phyloP scores from a whole-genome alignment of 2,329 filamentous ascomycete species.

The Microdochium paspali region DNA sequence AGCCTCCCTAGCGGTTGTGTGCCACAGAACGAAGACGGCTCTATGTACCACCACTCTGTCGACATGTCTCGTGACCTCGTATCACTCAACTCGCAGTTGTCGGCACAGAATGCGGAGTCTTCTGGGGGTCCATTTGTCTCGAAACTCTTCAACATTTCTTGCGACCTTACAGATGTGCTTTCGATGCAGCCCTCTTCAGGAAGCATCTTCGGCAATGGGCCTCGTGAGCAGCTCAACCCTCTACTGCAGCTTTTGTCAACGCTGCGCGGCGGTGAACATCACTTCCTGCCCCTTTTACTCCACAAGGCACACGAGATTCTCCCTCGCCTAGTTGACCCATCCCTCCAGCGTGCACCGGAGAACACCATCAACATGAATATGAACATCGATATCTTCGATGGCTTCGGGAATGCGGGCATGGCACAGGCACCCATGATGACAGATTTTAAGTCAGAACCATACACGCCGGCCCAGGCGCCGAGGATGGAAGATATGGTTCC shows the following conservation, averaged over 20 bases:
- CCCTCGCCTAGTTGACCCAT: slow-evolving; percentile 50
- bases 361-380: slow-evolving; percentile 45
- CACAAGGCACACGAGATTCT: slow-evolving; percentile 67
- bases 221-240: slow-evolving; percentile 64
- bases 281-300: slow-evolving; percentile 68
- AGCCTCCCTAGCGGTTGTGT: slow-evolving; percentile 44
- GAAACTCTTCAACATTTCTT: slow-evolving; percentile 70
- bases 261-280: slow-evolving; percentile 65
- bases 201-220: slow-evolving; percentile 54
- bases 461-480: slow-evolving; percentile 24
- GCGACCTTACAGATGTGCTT: slow-evolving; percentile 64
- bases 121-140: slow-evolving; percentile 70
- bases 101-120: slow-evolving; percentile 63
- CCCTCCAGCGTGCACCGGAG: slow-evolving; percentile 50
- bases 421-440: slow-evolving; percentile 39
- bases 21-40: slow-evolving; percentile 35
- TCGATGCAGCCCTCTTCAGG: slow-evolving; percentile 51
- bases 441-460: slow-evolving; percentile 33
- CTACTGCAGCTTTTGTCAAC: slow-evolving; percentile 58
- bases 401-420: slow-evolving; percentile 55
- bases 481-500: slow-evolving; percentile 28
- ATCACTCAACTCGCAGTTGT: slow-evolving; percentile 61
- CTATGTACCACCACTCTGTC: slow-evolving; percentile 55
- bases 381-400: slow-evolving; percentile 55
- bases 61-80: slow-evolving; percentile 55